Evolutionary conservation across 2,329 filamentous ascomycete species (phyloP).

Genomic region (Penicillium sp.): DNA sequence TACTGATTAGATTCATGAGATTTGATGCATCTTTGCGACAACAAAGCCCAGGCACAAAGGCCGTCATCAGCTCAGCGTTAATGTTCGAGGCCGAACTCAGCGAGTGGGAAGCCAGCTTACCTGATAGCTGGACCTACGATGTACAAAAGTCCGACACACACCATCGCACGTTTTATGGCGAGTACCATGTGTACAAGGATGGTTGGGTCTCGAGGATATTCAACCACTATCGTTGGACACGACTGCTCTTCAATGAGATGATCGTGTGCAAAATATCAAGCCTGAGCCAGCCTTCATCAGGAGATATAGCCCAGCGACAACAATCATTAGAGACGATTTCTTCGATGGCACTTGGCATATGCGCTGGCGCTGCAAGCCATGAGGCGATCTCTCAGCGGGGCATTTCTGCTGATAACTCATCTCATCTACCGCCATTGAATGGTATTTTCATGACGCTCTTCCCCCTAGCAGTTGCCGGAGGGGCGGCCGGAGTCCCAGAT

Average conservation of each 20-base stretch:
- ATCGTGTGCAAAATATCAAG: slow-evolving; percentile 14
- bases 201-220: slow-evolving; percentile 22
- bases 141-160: slow-evolving; percentile 12
- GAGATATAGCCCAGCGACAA: slow-evolving; percentile 14
- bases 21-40: slow-evolving; percentile 12
- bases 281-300: not conserved
- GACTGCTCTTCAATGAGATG: slow-evolving; percentile 26
- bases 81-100: slow-evolving; percentile 20
- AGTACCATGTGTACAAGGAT: slow-evolving; percentile 24
- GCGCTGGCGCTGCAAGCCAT: slow-evolving; percentile 23
- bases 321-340: slow-evolving; percentile 16
- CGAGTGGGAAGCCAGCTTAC: slow-evolving; percentile 19
- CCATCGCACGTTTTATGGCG: slow-evolving; percentile 19
- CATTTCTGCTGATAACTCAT: not conserved
- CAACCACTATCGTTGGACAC: slow-evolving; percentile 25
- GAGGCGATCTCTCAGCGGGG: slow-evolving; percentile 9
- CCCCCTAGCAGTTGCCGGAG: slow-evolving; percentile 22
- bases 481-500: slow-evolving; percentile 20
- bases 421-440: slow-evolving; percentile 18
- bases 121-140: slow-evolving; percentile 15
- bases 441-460: slow-evolving; percentile 27
- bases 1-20: slow-evolving; percentile 21
- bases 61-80: slow-evolving; percentile 5
- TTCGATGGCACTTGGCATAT: slow-evolving; percentile 23
- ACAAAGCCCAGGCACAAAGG: slow-evolving; percentile 1